Percentiles rank a stretch among this genome's conserved stretches.
These are phyloP conservation scores for Cyberlindnera suaveolens DNA, from an alignment of 805 yeast species.

Conservation along the genomic window DNA sequence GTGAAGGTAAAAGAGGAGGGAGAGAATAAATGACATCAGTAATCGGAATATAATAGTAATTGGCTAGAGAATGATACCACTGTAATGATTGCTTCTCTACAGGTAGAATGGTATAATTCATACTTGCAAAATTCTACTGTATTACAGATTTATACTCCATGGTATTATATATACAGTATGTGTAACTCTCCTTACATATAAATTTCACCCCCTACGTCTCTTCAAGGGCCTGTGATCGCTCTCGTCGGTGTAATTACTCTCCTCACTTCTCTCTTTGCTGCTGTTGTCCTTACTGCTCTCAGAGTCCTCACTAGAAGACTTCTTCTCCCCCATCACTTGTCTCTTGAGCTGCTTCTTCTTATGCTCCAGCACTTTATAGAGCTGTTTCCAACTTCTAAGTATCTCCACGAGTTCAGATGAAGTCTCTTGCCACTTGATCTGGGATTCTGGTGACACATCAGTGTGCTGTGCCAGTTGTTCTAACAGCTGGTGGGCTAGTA, in stretches of 20 bases:
- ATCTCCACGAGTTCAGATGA: slow-evolving; percentile 10
- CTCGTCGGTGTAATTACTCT: neutral
- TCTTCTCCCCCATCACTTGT: neutral
- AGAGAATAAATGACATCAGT: too few relatives aligned
- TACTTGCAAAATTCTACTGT: too few relatives aligned
- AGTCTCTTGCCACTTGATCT: slow-evolving; percentile 14
- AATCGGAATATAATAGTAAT: too few relatives aligned
- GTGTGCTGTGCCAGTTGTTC: neutral
- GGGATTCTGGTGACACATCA: slow-evolving; percentile 7
- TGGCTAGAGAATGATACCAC: too few relatives aligned
- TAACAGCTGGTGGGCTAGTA: neutral
- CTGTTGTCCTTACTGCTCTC: slow-evolving; percentile 1
- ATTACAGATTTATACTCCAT: too few relatives aligned
- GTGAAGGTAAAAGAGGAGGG: too few relatives aligned
- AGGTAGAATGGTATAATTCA: too few relatives aligned
- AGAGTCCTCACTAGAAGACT: neutral
- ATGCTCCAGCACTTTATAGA: slow-evolving; percentile 24
- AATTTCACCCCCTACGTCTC: too few relatives aligned
- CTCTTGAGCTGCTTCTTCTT: slow-evolving; percentile 20
- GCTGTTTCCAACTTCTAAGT: slow-evolving; percentile 19
- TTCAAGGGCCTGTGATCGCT: neutral
- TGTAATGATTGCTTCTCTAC: too few relatives aligned
- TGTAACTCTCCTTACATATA: too few relatives aligned
- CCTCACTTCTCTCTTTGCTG: neutral
- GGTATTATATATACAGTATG: too few relatives aligned